These are phyloP conservation scores for Cucurbita pepo DNA, from an alignment of 306 rosid genomes.

Conservation along the genomic window DNA sequence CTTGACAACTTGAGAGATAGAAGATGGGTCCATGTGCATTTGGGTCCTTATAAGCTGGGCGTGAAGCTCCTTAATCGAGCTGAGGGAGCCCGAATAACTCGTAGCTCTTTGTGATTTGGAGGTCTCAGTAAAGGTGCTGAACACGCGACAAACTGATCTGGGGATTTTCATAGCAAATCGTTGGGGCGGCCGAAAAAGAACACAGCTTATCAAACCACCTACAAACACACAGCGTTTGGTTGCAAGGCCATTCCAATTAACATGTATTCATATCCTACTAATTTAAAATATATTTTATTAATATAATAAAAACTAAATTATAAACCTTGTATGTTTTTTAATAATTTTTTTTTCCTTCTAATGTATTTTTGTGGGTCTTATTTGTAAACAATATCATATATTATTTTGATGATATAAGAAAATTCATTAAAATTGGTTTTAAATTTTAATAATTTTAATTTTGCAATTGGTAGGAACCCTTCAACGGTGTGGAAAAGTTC, in stretches of 20 bases:
- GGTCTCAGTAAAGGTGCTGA: background rate
- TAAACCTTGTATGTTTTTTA: too few species aligned
- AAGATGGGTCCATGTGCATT: constrained; percentile 29
- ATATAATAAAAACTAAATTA: too few species aligned
- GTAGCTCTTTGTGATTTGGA: constrained; percentile 7
- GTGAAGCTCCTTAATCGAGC: constrained; percentile 30
- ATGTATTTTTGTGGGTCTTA: too few species aligned
- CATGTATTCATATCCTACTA: too few species aligned
- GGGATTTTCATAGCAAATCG: constrained; percentile 19
- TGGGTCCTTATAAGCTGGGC: constrained; percentile 34
- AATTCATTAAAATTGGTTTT: background rate
- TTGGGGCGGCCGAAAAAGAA: background rate
- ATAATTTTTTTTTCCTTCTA: too few species aligned
- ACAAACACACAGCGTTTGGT: too few species aligned
- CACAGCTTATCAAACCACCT: background rate
- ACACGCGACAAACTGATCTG: constrained; percentile 11
- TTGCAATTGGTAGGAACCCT: background rate
- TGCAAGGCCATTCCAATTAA: too few species aligned
- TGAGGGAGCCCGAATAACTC: background rate
- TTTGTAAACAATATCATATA: too few species aligned
- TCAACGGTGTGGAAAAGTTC: background rate
- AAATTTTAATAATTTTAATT: too few species aligned
- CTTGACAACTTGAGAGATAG: constrained; percentile 37
- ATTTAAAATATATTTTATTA: too few species aligned
- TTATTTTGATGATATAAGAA: too few species aligned